Conservation (phyloP, 108 stramenopile species). For the Conticribra guillardii region DNA sequence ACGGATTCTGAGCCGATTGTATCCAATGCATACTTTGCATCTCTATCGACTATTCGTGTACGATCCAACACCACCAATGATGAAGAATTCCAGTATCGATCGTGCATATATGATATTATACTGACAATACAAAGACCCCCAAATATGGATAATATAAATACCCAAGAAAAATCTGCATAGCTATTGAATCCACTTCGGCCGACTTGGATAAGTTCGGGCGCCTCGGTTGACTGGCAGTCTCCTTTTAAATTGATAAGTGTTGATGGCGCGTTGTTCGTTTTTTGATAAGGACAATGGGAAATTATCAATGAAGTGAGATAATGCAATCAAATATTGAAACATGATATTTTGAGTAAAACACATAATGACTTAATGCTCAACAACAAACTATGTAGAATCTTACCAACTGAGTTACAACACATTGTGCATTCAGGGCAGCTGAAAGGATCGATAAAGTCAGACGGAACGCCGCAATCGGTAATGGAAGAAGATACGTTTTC, state of each 20-base stretch:
- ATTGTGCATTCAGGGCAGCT: constrained; percentile 23
- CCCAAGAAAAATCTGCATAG: background rate
- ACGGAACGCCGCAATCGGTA: constrained; percentile 39
- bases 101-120: background rate
- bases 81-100: background rate
- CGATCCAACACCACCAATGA: background rate
- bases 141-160: background rate
- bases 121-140: background rate
- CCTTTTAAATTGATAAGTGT: no score
- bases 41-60: background rate
- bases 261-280: no score
- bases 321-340: background rate
- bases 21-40: constrained; percentile 4
- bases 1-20: constrained; percentile 16
- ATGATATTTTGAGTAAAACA: background rate
- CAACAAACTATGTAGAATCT: no score
- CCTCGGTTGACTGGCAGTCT: background rate
- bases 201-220: background rate
- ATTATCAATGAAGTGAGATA: no score
- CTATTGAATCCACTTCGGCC: background rate
- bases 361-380: background rate
- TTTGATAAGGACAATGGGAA: no score
- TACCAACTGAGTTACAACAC: no score
- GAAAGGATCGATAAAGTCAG: constrained; percentile 11
- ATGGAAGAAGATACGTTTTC: constrained; percentile 6